Conservation (phyloP, 179 eudicot species). For the Drosera spatulata region DNA sequence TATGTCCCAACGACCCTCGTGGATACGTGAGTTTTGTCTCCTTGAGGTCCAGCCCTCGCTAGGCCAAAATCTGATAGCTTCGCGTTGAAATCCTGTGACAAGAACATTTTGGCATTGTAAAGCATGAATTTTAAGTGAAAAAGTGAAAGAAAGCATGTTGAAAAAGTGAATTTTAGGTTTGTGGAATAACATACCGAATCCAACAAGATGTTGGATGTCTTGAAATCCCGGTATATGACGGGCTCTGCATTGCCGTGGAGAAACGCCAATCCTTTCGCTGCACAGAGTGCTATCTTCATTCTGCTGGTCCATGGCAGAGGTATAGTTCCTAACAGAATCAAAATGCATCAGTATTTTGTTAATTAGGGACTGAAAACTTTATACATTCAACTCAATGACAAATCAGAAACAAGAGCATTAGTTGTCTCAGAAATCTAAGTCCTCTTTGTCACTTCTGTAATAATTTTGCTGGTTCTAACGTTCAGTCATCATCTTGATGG, state of each 20-base stretch:
- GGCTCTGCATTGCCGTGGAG: slow-evolving; percentile 34
- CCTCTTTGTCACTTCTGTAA: too few species aligned
- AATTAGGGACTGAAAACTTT: not conserved
- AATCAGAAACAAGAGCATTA: too few species aligned
- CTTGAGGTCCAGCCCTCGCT: slow-evolving; percentile 46
- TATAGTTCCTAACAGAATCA: slow-evolving; percentile 27
- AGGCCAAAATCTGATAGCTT: slow-evolving; percentile 47
- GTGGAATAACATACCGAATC: slow-evolving; percentile 18
- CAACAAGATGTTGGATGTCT: slow-evolving; percentile 36
- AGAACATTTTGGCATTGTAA: not conserved
- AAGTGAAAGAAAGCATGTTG: not conserved
- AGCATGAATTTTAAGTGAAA: not conserved
- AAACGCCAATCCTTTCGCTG: slow-evolving; percentile 40
- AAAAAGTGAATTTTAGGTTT: not conserved
- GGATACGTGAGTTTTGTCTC: slow-evolving; percentile 45
- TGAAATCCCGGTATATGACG: slow-evolving; percentile 38
- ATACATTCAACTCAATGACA: too few species aligned
- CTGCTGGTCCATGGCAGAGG: slow-evolving; percentile 38
- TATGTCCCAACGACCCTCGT: slow-evolving; percentile 42
- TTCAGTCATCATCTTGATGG: too few species aligned
- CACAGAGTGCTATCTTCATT: slow-evolving; percentile 39
- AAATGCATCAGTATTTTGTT: not conserved
- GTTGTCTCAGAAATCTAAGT: too few species aligned
- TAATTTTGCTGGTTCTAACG: too few species aligned
- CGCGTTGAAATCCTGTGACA: slow-evolving; percentile 37